Conservation (phyloP, 345 rosid species). For the Laguncularia racemosa region DNA sequence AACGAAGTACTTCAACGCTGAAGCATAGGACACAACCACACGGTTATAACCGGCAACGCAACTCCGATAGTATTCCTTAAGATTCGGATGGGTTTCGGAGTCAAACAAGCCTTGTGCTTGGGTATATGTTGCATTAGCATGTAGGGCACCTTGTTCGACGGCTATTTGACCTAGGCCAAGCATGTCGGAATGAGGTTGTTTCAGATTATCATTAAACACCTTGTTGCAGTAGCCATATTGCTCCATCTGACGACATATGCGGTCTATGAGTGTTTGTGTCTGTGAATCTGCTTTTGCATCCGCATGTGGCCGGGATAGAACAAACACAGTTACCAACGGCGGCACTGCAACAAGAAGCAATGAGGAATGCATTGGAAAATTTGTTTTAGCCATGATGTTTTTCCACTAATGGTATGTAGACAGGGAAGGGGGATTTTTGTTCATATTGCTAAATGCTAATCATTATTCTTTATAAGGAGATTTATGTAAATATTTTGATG, state of each 20-base stretch:
- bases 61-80: neutral
- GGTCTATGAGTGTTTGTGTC: neutral
- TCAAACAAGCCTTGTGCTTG: neutral
- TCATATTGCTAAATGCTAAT: neutral
- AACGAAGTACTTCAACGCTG: no score
- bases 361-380: no score
- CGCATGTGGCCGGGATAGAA: no score
- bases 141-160: neutral
- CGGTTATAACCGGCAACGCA: neutral
- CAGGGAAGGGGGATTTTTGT: no score
- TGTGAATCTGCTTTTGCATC: no score
- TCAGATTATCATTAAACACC: conserved; percentile 3
- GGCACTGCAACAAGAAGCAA: no score
- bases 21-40: no score
- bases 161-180: conserved; percentile 5
- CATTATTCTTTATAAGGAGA: neutral
- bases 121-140: neutral
- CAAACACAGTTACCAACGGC: no score
- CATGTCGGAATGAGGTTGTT: neutral
- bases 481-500: neutral
- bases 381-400: no score
- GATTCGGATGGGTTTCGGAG: neutral
- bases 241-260: conserved; percentile 5
- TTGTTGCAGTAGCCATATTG: conserved; percentile 7
- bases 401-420: neutral